Conservation (phyloP, 2,329 filamentous ascomycete genomes). For the Hypomyces perniciosus region DNA sequence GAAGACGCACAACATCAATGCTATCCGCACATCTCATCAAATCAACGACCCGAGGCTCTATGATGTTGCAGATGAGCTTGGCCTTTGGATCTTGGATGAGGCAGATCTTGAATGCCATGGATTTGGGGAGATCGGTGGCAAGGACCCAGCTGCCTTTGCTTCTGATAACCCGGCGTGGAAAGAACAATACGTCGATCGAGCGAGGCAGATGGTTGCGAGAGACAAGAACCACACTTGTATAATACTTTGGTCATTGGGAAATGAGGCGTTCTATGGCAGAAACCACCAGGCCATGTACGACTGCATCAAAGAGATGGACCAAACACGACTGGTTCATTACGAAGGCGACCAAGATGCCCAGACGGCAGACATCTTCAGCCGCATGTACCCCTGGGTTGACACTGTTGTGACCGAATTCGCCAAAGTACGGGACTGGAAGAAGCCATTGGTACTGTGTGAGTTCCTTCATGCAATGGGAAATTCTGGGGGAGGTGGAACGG, state of each 20-base stretch:
- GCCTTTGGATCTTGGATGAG: conserved; percentile 58
- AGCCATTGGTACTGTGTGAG: conserved; percentile 54
- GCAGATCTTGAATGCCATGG: conserved; percentile 51
- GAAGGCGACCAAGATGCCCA: conserved; percentile 54
- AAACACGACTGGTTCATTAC: conserved; percentile 57
- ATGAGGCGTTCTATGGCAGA: conserved; percentile 63
- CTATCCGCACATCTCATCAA: conserved; percentile 63
- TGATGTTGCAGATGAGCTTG: conserved; percentile 56
- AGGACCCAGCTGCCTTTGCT: conserved; percentile 35
- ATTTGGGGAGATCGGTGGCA: conserved; percentile 35
- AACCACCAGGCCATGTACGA: conserved; percentile 65
- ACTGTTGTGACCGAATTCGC: conserved; percentile 36
- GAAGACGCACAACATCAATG: conserved; percentile 66
- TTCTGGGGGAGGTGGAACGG: conserved; percentile 59
- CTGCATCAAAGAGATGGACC: conserved; percentile 51
- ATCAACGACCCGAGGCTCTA: conserved; percentile 56
- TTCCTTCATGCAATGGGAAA: conserved; percentile 65
- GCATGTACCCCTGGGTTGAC: conserved; percentile 57
- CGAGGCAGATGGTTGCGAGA: conserved; percentile 56
- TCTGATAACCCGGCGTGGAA: conserved; percentile 57
- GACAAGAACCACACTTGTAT: conserved; percentile 56
- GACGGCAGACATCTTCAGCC: conserved; percentile 57
- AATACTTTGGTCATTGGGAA: conserved; percentile 67
- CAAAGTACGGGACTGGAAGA: conserved; percentile 37
- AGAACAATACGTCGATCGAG: conserved; percentile 61